Evolutionary conservation across 208 protist species (phyloP), one percentile per base, ranked within the genome.

Genomic region (Endotrypanum monterogeii): DNA sequence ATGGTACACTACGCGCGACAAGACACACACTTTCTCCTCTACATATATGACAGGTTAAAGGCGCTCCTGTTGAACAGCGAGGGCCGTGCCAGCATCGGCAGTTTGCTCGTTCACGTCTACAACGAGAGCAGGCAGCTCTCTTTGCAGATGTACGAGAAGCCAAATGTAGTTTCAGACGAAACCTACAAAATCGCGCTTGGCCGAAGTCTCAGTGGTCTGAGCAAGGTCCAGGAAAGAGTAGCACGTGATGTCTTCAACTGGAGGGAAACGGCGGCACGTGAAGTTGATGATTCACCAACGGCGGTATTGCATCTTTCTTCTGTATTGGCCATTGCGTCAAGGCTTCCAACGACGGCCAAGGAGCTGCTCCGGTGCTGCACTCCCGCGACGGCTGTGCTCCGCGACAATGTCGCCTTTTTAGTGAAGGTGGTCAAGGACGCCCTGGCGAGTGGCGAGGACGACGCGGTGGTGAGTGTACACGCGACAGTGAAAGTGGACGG

Each of bases 1-100:
- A 99, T 99, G 98, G 77, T 98, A 14, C 76, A 95, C 51, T 99
- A 99, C 83, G 99, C 98, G 0, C 84, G 98, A 0, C 87, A 98
- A 72, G 99, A 99, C 82, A 99, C 99, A 16, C 99, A 99, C 88
- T 99, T 98, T 79, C 84, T 99, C 0, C 87, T 99, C 1, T 99
- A 98, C 80, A 89, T 99, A 25, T 98, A 99, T 84, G 98, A 99
- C 82, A 80, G 93, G 32, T 76, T 97, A 51, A 88, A 92, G 73
- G 77, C 86, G 46, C 67, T 95, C 56, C 85, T 98, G 61, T 73
- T 96, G 69, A 92, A 91, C 73, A 87, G 75, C 72, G 91, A 93
- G 83, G 70, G 89, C 78, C 76, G 93, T 80, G 89, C 88, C 35
- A 77, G 73, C 32, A 78, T 95, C 25, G 86, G 84, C 35, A 98